Evolutionary conservation across 1,139 yeast genomes (phyloP), one percentile per base, ranked within the genome.

Genomic region (Entelexis sorbosivorans): DNA sequence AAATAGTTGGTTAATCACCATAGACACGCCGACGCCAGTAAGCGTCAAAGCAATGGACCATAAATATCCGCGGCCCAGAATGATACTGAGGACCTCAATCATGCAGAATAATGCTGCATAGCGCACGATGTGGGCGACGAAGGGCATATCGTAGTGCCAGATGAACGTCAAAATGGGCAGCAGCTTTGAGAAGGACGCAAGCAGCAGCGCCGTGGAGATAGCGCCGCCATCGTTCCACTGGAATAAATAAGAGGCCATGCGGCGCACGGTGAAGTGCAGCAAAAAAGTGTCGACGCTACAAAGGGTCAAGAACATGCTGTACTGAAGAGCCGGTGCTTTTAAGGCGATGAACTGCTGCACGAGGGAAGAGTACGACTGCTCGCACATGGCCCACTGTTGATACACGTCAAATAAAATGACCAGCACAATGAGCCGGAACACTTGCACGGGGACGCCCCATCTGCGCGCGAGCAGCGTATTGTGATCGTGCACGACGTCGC

Each of bases 101-200:
- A 80, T 73, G 58, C 78, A 82, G 50, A 82, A 64, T 45, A 76
- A 74, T 1, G 86, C 82, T 5, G 82, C 76, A 61, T 78, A 69
- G 52, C 77, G 77, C 29, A 84, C 81, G 16, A 81, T 70, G 17
- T 72, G 71, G 14, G 81, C 75, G 0, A 86, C 82, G 8, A 82
- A 72, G 0, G 84, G 74, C 8, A 85, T 76, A 62, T 91, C 96
- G 63, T 91, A 91, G 1, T 95, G 91, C 99, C 99, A 91, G 35
- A 93, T 89, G 36, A 91, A 72, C 89, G 89, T 89, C 34, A 91
- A 71, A n/a, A 93, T 83, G 0, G 98, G 98, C 56, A 89, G 82
- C 24, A 91, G 72, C 62, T 82, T 85, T 38, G 91, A 80, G 0
- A 87, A 78, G 43, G 86, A 79, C 0, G 96, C 80, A 3, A 87